Conservation (phyloP, 768 basidiomycete genomes). For the Strobilomyces echinocephalus region DNA sequence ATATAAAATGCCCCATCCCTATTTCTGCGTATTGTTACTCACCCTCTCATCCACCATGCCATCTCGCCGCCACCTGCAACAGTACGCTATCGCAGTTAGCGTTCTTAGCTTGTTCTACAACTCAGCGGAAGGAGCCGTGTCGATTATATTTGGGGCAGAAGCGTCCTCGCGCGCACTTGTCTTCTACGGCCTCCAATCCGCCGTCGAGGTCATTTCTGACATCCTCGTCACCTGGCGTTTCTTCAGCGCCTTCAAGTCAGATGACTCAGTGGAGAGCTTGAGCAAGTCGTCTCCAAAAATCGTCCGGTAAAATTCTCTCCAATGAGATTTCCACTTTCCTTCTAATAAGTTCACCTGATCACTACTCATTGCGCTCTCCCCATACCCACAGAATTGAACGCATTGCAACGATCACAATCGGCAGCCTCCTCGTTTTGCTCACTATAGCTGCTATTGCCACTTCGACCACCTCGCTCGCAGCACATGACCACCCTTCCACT, state of each 20-base stretch:
- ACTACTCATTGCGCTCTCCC: neutral
- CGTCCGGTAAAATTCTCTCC: constrained; percentile 9
- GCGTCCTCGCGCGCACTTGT: constrained; percentile 41
- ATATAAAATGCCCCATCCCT: neutral
- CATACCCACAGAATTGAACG: constrained; percentile 33
- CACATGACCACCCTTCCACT: constrained; percentile 35
- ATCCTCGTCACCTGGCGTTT: constrained; percentile 45
- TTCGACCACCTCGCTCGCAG: constrained; percentile 33
- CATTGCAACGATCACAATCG: constrained; percentile 34
- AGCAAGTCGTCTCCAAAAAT: constrained; percentile 1
- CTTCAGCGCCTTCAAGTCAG: constrained; percentile 28
- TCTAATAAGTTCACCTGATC: too few relatives aligned
- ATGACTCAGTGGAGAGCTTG: constrained; percentile 25
- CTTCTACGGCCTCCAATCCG: constrained; percentile 48
- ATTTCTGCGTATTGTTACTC: neutral
- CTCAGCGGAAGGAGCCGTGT: constrained; percentile 39
- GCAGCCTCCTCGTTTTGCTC: constrained; percentile 34
- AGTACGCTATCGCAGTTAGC: constrained; percentile 41
- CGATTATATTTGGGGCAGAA: constrained; percentile 42
- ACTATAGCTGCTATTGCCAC: constrained; percentile 35
- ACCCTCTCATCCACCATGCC: constrained; percentile 11
- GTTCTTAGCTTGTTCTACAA: constrained; percentile 37
- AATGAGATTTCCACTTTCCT: neutral
- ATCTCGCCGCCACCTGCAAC: constrained; percentile 18
- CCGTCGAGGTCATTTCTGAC: constrained; percentile 43